These are phyloP conservation scores for Salicornia ramosissima DNA, from an alignment of 148 eudicot genomes.

Conservation along the genomic window DNA sequence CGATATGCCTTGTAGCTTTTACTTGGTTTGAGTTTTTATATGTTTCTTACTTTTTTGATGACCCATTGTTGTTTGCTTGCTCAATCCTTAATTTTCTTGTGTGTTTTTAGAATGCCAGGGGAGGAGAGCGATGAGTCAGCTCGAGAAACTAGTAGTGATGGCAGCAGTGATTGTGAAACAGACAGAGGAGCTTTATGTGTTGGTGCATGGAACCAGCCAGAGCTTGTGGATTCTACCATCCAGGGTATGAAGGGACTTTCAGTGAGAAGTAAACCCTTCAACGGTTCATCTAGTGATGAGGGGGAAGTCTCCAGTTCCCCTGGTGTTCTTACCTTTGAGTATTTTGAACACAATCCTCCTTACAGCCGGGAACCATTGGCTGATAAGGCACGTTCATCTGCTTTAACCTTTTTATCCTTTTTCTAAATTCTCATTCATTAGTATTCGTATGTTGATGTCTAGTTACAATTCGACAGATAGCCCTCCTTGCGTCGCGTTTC, in stretches of 20 bases:
- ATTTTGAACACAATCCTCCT: conserved; percentile 65
- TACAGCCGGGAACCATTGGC: conserved; percentile 83
- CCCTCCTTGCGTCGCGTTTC: conserved; percentile 52
- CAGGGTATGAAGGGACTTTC: conserved; percentile 48
- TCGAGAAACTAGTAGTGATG: conserved; percentile 69
- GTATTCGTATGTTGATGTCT: conserved; percentile 1
- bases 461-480: conserved; percentile 44
- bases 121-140: conserved; percentile 89
- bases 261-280: conserved; percentile 32
- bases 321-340: conserved; percentile 58
- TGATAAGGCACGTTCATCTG: conserved; percentile 60
- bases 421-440: not conserved
- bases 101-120: conserved; percentile 55
- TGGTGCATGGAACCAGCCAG: conserved; percentile 38
- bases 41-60: not conserved
- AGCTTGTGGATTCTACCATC: conserved; percentile 28
- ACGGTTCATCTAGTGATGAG: conserved; percentile 54
- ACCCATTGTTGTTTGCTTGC: not conserved
- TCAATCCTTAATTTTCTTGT: not conserved
- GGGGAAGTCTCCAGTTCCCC: conserved; percentile 57
- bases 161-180: conserved; percentile 51
- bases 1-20: too few relatives aligned
- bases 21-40: not conserved
- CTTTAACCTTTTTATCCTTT: not conserved
- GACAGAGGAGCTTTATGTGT: conserved; percentile 35